Evolutionary conservation across 1,139 yeast species (phyloP).

Genomic region (Candida tunisiensis): DNA sequence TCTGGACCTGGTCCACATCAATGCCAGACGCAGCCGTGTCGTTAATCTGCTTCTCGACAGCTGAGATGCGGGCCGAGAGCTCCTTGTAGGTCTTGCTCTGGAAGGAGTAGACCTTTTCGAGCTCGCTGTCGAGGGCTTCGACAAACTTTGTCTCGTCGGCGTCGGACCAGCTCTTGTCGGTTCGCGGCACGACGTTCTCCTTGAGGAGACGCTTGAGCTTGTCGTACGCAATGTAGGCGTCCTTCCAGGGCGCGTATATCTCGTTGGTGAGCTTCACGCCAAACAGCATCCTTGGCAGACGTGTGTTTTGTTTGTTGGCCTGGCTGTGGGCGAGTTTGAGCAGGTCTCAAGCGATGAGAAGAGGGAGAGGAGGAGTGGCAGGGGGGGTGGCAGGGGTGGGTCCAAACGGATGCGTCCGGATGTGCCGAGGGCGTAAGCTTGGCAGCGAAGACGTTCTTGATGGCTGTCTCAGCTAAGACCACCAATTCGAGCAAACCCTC

Average conservation of each 20-base stretch:
- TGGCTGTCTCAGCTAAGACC: too few species aligned
- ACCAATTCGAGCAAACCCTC: too few species aligned
- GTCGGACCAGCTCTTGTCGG: conserved; percentile 41
- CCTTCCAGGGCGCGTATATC: conserved; percentile 78
- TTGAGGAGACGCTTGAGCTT: conserved; percentile 63
- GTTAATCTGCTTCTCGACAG: conserved; percentile 34
- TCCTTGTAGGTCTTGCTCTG: conserved; percentile 58
- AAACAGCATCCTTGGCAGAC: conserved; percentile 64
- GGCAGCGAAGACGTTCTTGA: too few species aligned
- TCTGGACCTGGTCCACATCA: conserved; percentile 40
- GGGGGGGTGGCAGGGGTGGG: too few species aligned
- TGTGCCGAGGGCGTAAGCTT: too few species aligned
- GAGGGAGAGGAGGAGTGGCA: too few species aligned
- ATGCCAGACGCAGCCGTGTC: conserved; percentile 19
- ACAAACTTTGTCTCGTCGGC: conserved; percentile 76
- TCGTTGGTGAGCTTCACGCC: conserved; percentile 73
- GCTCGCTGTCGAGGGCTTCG: conserved; percentile 59
- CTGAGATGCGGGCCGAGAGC: conserved; percentile 45
- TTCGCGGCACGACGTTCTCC: conserved; percentile 41
- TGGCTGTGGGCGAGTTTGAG: too few species aligned
- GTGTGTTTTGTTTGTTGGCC: conserved; percentile 1
- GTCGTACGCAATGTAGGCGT: conserved; percentile 67
- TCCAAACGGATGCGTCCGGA: too few species aligned
- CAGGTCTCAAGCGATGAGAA: too few species aligned
- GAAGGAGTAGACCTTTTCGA: conserved; percentile 87